Evolutionary conservation across 306 rosid species (phyloP), one percentile per base, ranked within the genome.

Genomic region (Quercus cerris): DNA sequence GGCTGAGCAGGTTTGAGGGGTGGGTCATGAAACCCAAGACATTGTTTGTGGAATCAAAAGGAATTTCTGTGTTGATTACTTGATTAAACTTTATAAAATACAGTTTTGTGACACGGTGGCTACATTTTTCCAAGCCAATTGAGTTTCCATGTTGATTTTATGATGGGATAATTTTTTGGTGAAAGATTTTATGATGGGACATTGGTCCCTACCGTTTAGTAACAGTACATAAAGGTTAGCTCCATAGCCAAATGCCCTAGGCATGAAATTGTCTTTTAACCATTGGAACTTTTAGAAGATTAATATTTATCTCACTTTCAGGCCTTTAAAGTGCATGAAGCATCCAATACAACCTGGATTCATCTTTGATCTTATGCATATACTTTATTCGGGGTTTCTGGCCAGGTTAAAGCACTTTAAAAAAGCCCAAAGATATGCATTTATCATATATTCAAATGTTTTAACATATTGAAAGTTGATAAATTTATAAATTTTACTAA

Each of bases 31-130:
- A 81, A 70, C 81, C 84, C 73, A 55, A 64, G 18, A 81, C 75
- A 13, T 54, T 81, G 81, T 84, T 82, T 83, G 81, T 77, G 52
- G 72, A 74, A 85, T 83, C 82, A 74, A 76, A 75, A 74, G 54
- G 52, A 56, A 41, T 70, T 78, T 83, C 76, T 56, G 23, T 77
- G 73, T 82, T 82, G 19, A 30, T 75, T 70, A 22, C 69, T 84
- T 82, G 19, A 30, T 75, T 74, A 19, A 68, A 58, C 75, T 61
- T 81, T 75, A 31, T 70, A 75, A 22, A 35, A 61, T 41, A n/a
- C 59, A 59, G 57, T 75, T 52, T 69, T 20, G 52, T 19, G 13
- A 28, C 77, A 28, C 77, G 20, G 22, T 15, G 56, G 70, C 71
- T 46, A 61, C 46, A 62, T 38, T 75, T 75, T 28, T 52, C 71